phyloP scores from a whole-genome alignment of 805 yeast species.

The Schizosaccharomyces octosporus region DNA sequence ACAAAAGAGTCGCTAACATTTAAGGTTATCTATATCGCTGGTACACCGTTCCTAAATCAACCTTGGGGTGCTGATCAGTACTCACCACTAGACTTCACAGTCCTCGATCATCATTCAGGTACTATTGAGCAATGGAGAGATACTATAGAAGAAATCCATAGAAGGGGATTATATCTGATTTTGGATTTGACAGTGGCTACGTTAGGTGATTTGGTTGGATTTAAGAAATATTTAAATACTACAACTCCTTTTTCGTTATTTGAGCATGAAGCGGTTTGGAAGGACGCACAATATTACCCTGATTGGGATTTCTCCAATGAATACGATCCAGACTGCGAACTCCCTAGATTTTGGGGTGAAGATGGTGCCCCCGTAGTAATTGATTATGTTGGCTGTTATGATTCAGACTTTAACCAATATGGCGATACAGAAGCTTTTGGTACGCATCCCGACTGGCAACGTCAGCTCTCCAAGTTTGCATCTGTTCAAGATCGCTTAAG shows the following conservation, averaged over 20 bases:
- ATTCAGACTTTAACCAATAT: conserved; percentile 1
- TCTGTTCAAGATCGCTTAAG: conserved; percentile 3
- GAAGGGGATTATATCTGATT: background rate
- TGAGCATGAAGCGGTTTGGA: conserved; percentile 1
- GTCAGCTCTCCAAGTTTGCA: conserved; percentile 1
- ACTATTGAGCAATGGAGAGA: conserved; percentile 1
- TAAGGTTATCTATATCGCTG: conserved; percentile 1
- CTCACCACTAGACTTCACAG: conserved; percentile 2
- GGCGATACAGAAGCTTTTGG: conserved; percentile 3
- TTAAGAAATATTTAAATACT: background rate
- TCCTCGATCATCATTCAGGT: conserved; percentile 2
- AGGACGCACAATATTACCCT: background rate
- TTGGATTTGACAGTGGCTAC: background rate
- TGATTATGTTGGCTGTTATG: background rate
- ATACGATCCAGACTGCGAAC: background rate
- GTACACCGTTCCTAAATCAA: conserved; percentile 1
- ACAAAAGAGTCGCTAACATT: background rate
- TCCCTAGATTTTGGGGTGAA: conserved; percentile 2
- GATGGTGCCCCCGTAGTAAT: background rate
- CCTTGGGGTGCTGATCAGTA: conserved; percentile 3
- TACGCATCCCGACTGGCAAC: background rate
- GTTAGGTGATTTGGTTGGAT: conserved; percentile 1
- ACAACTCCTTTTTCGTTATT: background rate
- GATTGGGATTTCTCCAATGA: background rate
- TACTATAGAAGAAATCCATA: background rate